Evolutionary conservation across 768 basidiomycete species (phyloP).

Genomic region (Rhodotorula sphaerocarpa): DNA sequence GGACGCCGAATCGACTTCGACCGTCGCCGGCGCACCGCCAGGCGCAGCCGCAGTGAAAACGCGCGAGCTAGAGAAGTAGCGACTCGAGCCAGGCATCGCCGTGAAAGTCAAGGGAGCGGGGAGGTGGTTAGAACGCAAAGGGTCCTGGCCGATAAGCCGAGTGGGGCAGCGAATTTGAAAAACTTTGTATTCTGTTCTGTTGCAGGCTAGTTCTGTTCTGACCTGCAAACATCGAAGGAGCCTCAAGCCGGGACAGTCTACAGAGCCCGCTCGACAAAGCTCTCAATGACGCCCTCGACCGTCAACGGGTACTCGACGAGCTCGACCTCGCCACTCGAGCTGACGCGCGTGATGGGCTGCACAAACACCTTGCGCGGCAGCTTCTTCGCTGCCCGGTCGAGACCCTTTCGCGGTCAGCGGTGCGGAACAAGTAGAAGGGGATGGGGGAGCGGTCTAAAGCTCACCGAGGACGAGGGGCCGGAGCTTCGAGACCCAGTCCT

Average conservation of each 20-base stretch:
- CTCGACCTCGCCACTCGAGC: conserved; percentile 55
- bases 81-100: too few species aligned
- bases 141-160: too few species aligned
- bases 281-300: conserved; percentile 64
- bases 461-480: conserved; percentile 59
- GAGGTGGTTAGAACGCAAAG: too few species aligned
- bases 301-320: conserved; percentile 65
- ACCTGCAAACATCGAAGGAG: not conserved
- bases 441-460: not conserved
- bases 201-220: too few species aligned
- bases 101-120: too few species aligned
- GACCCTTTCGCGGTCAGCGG: conserved; percentile 67
- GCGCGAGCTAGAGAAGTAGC: not conserved
- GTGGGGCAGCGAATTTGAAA: too few species aligned
- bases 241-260: conserved; percentile 35
- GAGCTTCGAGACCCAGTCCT: conserved; percentile 66
- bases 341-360: conserved; percentile 64
- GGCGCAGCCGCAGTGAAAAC: not conserved
- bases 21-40: conserved; percentile 53
- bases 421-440: conserved; percentile 50
- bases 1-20: conserved; percentile 52
- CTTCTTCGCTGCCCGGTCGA: conserved; percentile 22
- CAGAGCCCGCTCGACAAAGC: conserved; percentile 64
- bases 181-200: too few species aligned
- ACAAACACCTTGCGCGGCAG: conserved; percentile 78